Evolutionary conservation across 805 yeast genomes (phyloP), one percentile per base, ranked within the genome.

Genomic region (Candida suzukii): DNA sequence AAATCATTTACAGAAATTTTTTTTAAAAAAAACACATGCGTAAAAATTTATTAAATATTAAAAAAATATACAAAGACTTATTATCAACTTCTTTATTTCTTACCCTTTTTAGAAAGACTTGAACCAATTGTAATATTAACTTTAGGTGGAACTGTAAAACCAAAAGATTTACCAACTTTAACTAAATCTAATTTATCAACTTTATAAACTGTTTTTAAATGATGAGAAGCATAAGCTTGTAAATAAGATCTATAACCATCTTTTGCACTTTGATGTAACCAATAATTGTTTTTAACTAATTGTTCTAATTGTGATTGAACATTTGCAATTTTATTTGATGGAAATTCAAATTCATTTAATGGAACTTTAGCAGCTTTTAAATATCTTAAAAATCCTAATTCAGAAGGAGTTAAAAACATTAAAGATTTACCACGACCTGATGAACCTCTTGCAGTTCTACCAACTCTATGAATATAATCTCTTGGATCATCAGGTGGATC

Each of bases 401-500:
- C 99, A 34, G 78, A 79, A 35, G 99, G 99, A 9, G 91, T 82
- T 61, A 93, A 73, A 64, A 93, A 93, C 98, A 93, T 90, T 47
- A 93, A 71, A 10, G 96, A 87, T 65, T 82, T 86, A 55, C 99
- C 99, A 59, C 81, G 82, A 43, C 96, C 98, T 38, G 76, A 59
- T 19, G 83, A 67, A 49, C 95, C 95, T 71, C 99, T 83, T 29
- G 99, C 99, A 22, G 99, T 93, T 73, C 99, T 83, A 51, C 99
- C 99, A 29, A 93, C 99, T 66, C 99, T 80, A 69, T 93, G 99
- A 52, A 93, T 93, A 63, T 93, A 93, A 67, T 93, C 98, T 68
- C 98, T 81, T 66, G 99, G 99, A 68, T 93, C 99, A 82, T 93
- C 99, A 62, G 99, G 99, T 42, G 99, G 99, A 64, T 93, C 99